phyloP scores from a whole-genome alignment of 2,329 filamentous ascomycete species.

The Microdochium paspali region DNA sequence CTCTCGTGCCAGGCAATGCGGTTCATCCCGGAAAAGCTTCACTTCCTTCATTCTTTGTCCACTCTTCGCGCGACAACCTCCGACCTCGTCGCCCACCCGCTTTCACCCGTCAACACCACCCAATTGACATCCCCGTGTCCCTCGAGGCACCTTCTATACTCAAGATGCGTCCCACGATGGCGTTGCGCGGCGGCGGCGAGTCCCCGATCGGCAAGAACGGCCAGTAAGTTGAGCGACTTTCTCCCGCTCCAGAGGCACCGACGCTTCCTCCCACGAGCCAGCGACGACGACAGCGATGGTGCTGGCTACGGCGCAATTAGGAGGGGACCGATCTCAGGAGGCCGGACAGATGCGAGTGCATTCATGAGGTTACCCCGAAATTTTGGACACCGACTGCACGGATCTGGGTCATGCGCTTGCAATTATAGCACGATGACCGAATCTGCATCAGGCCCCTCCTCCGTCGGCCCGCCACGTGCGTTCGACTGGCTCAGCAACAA shows the following conservation, averaged over 20 bases:
- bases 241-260: too few species aligned
- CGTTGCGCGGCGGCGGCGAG: slow-evolving; percentile 27
- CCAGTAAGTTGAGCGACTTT: slow-evolving; percentile 29
- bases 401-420: not conserved
- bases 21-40: not conserved
- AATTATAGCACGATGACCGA: too few species aligned
- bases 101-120: slow-evolving; percentile 1
- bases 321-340: too few species aligned
- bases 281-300: not conserved
- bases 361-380: too few species aligned
- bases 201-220: slow-evolving; percentile 30
- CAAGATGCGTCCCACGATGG: slow-evolving; percentile 38
- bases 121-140: slow-evolving; percentile 16
- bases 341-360: too few species aligned
- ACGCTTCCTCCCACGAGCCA: too few species aligned
- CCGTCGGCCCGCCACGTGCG: too few species aligned
- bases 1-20: not conserved
- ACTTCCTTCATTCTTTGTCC: not conserved
- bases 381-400: too few species aligned
- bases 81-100: not conserved
- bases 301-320: not conserved
- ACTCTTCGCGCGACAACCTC: not conserved
- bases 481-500: too few species aligned
- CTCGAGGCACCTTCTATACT: slow-evolving; percentile 3
- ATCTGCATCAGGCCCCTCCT: too few species aligned